Conservation (phyloP, 2,329 filamentous ascomycete species). For the Ophiostoma quercus region DNA sequence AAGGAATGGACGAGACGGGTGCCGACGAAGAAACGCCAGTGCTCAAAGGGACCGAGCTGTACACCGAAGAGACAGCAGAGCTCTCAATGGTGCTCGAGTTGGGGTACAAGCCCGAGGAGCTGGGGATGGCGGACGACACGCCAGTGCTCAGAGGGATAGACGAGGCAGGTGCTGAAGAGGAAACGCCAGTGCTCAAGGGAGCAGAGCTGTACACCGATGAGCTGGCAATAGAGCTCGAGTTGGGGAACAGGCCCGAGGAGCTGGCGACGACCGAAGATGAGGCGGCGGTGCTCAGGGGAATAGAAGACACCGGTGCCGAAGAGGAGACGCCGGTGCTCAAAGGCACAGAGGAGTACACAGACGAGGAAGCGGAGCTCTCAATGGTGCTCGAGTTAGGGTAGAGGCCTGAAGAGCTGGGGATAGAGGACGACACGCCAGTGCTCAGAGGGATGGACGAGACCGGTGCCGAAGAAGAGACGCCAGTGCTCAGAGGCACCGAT, state of each 20-base stretch:
- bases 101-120: neutral
- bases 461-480: neutral
- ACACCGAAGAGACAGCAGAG: neutral
- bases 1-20: neutral
- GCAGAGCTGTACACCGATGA: neutral
- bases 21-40: neutral
- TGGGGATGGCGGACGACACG: neutral
- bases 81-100: neutral
- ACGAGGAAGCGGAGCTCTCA: neutral
- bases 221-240: neutral
- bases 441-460: neutral
- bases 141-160: slow-evolving; percentile 1
- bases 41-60: neutral
- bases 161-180: neutral
- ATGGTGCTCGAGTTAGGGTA: neutral
- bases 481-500: neutral
- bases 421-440: neutral
- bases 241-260: neutral
- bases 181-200: neutral
- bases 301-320: neutral
- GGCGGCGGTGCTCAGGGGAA: neutral
- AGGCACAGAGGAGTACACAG: neutral
- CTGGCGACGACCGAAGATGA: neutral
- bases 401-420: neutral
- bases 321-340: neutral